Evolutionary conservation across 345 rosid genomes (phyloP).

Genomic region (Microcos paniculata): DNA sequence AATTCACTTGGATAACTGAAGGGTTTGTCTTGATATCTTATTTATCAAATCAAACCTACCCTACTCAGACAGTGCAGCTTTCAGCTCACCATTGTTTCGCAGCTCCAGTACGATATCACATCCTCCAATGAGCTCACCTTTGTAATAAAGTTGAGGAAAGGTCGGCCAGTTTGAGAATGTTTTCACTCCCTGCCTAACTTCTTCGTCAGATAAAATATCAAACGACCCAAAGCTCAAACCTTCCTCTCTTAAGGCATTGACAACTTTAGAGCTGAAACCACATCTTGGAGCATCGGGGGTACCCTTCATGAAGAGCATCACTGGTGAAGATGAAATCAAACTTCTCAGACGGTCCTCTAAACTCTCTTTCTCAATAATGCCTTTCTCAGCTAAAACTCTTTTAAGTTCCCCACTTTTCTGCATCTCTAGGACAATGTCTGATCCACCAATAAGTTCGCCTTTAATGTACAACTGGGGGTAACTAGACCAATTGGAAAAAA

Average conservation of each 20-base stretch:
- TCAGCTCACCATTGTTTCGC: constrained; percentile 63
- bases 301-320: constrained; percentile 98
- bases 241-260: constrained; percentile 70
- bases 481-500: constrained; percentile 95
- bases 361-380: constrained; percentile 43
- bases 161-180: constrained; percentile 95
- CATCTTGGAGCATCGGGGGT: constrained; percentile 83
- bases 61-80: constrained; percentile 76
- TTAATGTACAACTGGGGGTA: constrained; percentile 85
- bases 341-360: constrained; percentile 65
- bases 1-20: constrained; percentile 6
- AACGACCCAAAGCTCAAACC: constrained; percentile 73
- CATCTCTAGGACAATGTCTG: constrained; percentile 90
- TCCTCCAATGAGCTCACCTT: constrained; percentile 96
- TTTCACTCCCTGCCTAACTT: constrained; percentile 93
- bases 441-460: constrained; percentile 88
- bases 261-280: constrained; percentile 95
- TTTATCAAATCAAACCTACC: neutral
- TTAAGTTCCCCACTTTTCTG: constrained; percentile 91
- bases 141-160: constrained; percentile 89
- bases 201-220: constrained; percentile 77
- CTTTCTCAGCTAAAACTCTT: constrained; percentile 62
- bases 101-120: constrained; percentile 90
- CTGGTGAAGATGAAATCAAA: constrained; percentile 61
- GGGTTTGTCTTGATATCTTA: constrained; percentile 6